Evolutionary conservation across 140 eudicot genomes (phyloP), one percentile per base, ranked within the genome.

Genomic region (Flaveria floridana): DNA sequence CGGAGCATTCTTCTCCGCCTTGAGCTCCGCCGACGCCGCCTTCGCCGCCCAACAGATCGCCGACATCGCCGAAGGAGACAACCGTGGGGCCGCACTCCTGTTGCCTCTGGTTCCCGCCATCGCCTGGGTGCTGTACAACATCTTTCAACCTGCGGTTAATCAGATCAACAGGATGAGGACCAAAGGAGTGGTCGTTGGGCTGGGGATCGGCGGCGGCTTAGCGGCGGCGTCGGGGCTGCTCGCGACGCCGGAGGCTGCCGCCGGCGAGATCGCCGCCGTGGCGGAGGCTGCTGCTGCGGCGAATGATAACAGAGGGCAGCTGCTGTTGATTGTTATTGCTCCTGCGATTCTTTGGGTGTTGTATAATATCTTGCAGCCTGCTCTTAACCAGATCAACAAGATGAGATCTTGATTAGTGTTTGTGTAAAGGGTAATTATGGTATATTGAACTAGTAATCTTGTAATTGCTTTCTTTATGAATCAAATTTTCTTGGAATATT

Each of bases 321-420:
- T 93, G 21, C 47, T 93, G 82, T 81, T 93, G 87, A 18, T 93
- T 70, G 99, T 93, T 72, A 65, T 93, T 48, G 82, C 90, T 9
- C 99, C 99, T 14, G 99, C 99, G 21, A 85, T 93, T 71, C 78
- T 66, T 20, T 93, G 98, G 98, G 98, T 93, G 81, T 82, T 88
- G 13, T 93, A 82, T 78, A 93, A 90, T 70, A 93, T 93, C n/a
- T 86, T 93, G 68, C 99, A 93, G 85, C 99, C 99, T 23, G 99
- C 99, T 80, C 83, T 90, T 85, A 93, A 93, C 83, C 99, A 93
- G 86, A 87, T 90, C 76, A 90, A 93, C 80, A 90, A 79, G 84
- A 93, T 93, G 96, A 87, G 85, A 81, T 78, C 85, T 76, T 81
- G 30, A 78, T 59, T 59, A 72, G 73, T 57, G 0, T 25, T 48